Evolutionary conservation across 345 rosid genomes (phyloP), one percentile per base, ranked within the genome.

Genomic region (Reutealis trisperma): DNA sequence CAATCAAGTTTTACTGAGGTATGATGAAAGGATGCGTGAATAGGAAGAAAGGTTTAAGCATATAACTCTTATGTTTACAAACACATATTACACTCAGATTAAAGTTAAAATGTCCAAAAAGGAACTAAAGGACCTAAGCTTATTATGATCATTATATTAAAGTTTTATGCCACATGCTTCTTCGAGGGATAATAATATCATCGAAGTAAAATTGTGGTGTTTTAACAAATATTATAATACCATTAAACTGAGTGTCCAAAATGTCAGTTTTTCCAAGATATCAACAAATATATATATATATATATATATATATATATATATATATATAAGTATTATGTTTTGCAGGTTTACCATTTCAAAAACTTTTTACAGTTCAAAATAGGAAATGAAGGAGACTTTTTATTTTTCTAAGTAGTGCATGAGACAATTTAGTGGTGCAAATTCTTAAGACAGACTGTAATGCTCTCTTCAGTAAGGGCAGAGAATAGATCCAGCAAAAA

Each of bases 181-280:
- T 22, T 22, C 9, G 61, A 61, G 34, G 27, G 62, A 58, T 62
- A 34, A 41, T 21, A 69, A 49, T 24, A 34, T 49, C 32, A 34
- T 32, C 60, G 64, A 57, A 27, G 49, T 34, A 61, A 3, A 68
- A 47, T n/a, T 51, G 66, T 41, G 59, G 37, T 41, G 24, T 19
- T 61, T 34, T 51, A 54, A 18, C 70, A 27, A 6, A 75, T n/a
- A 21, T 71, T 64, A 74, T 37, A 55, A 69, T 68, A 64, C 65
- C 22, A 27, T 15, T 54, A 62, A 64, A 61, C 11, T 61, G 57
- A 62, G 27, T 9, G 24, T 21, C 65, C 47, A 30, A 65, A 65
- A 66, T 19, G 42, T 66, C 8, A 16, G 8, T 64, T n/a, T 18
- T 37, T 37, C 6, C 41, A 37, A 37, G 41, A 37, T 37, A 4